phyloP scores from a whole-genome alignment of 2,329 filamentous ascomycete species.

The Rutstroemia sp. region DNA sequence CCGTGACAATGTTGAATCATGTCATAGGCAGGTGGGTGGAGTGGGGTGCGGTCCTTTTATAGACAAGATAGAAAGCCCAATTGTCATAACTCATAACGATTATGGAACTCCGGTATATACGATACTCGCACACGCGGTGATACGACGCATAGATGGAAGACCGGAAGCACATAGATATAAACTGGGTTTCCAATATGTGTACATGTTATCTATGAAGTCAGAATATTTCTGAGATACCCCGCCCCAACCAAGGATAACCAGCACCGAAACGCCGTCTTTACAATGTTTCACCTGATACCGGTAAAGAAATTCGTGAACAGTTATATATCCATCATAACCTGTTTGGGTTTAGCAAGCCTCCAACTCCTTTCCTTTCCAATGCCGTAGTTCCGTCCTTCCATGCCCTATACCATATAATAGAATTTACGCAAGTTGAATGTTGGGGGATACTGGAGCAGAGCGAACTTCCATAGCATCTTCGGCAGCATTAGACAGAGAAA shows the following conservation, averaged over 20 bases:
- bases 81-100: neutral
- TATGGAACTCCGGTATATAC: neutral
- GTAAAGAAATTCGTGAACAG: neutral
- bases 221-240: neutral
- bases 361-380: constrained; percentile 11
- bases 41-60: neutral
- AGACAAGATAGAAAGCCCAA: neutral
- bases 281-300: neutral
- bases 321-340: neutral
- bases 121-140: neutral
- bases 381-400: constrained; percentile 6
- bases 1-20: constrained; percentile 2
- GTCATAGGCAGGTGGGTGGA: neutral
- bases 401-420: constrained; percentile 13
- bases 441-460: constrained; percentile 28
- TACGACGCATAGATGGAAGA: neutral
- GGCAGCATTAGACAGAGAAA: constrained; percentile 83
- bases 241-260: neutral
- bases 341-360: neutral
- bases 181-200: neutral
- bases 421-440: constrained; percentile 28
- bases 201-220: neutral
- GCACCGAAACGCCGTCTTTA: neutral
- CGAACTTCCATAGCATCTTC: constrained; percentile 39
- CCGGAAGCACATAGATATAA: neutral